Evolutionary conservation across 2,329 filamentous ascomycete species (phyloP).

Genomic region (Microsporum canis): DNA sequence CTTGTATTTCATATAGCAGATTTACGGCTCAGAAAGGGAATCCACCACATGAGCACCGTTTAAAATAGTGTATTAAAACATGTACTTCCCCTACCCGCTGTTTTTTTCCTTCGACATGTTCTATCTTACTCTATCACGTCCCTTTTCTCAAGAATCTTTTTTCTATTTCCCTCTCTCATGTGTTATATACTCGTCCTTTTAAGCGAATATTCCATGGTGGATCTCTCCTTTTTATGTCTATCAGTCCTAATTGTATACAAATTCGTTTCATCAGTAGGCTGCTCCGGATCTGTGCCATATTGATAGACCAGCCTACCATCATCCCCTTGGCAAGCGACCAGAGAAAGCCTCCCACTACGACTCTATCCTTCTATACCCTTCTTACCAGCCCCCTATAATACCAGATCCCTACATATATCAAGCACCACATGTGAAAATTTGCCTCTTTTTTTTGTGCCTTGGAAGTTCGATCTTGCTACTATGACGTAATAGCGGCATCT

Average conservation of each 20-base stretch:
- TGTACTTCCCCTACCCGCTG: background rate
- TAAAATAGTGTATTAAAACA: conserved; percentile 7
- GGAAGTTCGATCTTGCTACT: background rate
- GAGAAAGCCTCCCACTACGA: background rate
- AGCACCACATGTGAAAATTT: background rate
- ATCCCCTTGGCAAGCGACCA: too few relatives aligned
- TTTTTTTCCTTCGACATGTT: background rate
- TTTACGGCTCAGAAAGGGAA: background rate
- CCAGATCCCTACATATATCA: background rate
- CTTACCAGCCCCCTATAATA: background rate
- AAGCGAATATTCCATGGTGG: conserved; percentile 3
- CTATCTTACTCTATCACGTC: background rate
- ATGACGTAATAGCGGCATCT: background rate
- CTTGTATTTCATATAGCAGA: conserved; percentile 7
- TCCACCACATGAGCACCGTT: too few relatives aligned
- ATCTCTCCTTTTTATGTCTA: background rate
- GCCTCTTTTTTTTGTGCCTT: background rate
- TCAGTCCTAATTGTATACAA: background rate
- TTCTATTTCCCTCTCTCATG: background rate
- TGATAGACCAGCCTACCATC: too few relatives aligned
- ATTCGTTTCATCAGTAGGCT: background rate
- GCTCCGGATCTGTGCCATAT: background rate
- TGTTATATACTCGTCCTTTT: conserved; percentile 2
- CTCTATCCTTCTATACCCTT: background rate
- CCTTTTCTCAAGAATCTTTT: background rate